Evolutionary conservation across 192 early-diverging fungal genomes (phyloP), one percentile per base, ranked within the genome.

Genomic region (Backusella tarrabulga): DNA sequence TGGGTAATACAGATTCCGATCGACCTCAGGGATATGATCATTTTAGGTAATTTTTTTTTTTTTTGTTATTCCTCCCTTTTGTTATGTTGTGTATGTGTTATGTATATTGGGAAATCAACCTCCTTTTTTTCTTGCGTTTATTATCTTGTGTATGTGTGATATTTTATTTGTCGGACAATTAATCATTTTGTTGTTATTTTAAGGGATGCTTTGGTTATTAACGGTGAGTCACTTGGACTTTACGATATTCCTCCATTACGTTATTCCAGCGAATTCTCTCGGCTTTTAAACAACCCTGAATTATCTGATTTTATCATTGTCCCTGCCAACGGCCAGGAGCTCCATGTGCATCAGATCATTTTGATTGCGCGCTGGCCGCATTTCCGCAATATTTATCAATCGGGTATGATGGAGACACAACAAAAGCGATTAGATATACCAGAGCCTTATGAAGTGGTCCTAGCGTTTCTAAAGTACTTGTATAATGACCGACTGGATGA

Each of bases 321-420:
- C 6, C 76, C 87, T 8, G 66, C 86, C 6, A 79, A 75, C 36
- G 66, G 72, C 3, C 86, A 79, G 71, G 83, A 84, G 72, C 84
- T 91, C 36, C 88, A 83, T 42, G 90, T 87, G 0, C 90, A 91
- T 66, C 80, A 87, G 35, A 84, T 90, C 54, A 81, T 91, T 21
- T 79, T 91, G 1, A 84, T 84, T 21, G 76, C 89, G 34, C 89
- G 90, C 40, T 91, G 90, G 90, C 86, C 89, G 35, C 87, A 90
- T 76, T 91, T 90, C 67, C 40, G 76, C 32, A 89, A 88, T 72
- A 74, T 83, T 14, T 79, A 85, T 63, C 77, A 82, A n/a, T 88
- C 89, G 0, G 90, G 89, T 1, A 90, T 90, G 89, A 87, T 84
- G 14, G 90, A 91, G 73, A 80, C 87, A 12, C 82, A 83, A 29